A percentile compares a stretch with the other conserved stretches of the same genome.
Evolutionary conservation across 768 basidiomycete species (phyloP).

Genomic region (Mycena vitilis): DNA sequence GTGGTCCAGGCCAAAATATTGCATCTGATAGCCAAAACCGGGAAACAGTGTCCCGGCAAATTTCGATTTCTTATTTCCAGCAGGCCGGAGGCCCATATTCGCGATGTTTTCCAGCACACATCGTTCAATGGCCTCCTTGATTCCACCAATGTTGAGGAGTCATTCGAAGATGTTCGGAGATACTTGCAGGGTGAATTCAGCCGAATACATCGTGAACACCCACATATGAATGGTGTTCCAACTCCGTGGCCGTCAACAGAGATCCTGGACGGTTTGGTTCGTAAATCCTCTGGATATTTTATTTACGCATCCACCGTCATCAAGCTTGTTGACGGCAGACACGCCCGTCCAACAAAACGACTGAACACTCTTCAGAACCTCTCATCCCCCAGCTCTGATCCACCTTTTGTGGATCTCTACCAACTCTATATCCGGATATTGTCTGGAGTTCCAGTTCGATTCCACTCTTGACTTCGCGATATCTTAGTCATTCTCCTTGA

Average conservation of each 20-base stretch:
- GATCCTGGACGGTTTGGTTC: background rate
- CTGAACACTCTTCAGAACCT: background rate
- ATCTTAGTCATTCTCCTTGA: too few relatives aligned
- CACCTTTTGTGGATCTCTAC: too few relatives aligned
- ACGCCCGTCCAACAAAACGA: background rate
- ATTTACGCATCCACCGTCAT: constrained; percentile 9
- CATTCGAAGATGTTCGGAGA: background rate
- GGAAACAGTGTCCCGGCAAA: background rate
- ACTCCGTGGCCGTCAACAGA: background rate
- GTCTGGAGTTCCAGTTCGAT: too few relatives aligned
- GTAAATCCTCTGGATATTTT: constrained; percentile 17
- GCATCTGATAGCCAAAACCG: background rate
- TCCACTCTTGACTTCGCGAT: too few relatives aligned
- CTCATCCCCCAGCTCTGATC: too few relatives aligned
- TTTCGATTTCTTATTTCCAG: constrained; percentile 2
- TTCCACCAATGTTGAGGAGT: background rate
- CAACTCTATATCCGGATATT: too few relatives aligned
- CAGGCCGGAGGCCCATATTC: constrained; percentile 3
- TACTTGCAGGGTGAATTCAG: background rate
- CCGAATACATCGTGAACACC: background rate
- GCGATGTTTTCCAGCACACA: background rate
- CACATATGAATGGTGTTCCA: background rate
- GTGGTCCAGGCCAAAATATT: background rate
- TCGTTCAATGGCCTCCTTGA: background rate
- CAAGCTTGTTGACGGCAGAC: background rate